phyloP scores from a whole-genome alignment of 139 green algal genomes.

The Ostreobium quekettii region DNA sequence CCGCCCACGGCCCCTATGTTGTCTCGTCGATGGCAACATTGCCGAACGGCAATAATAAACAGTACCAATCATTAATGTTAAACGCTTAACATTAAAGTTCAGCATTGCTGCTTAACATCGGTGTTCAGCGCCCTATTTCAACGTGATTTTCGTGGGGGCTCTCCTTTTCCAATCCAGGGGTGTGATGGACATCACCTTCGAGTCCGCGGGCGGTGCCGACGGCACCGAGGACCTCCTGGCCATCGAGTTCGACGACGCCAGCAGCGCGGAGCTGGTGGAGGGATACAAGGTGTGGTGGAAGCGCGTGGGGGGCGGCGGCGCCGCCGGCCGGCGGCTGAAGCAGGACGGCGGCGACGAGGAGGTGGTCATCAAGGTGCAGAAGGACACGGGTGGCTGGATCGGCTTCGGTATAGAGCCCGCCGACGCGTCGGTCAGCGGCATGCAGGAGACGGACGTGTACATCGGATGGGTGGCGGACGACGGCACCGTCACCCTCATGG shows the following conservation, averaged over 20 bases:
- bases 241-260: constrained; percentile 7
- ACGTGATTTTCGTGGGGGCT: too few species aligned
- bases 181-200: constrained; percentile 5
- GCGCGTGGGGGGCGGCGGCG: not conserved
- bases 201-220: not conserved
- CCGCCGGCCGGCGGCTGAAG: not conserved
- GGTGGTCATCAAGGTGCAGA: constrained; percentile 18
- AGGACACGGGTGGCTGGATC: constrained; percentile 11
- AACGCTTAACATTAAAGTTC: too few species aligned
- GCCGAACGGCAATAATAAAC: too few species aligned
- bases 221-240: constrained; percentile 2
- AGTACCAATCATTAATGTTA: too few species aligned
- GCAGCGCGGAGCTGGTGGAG: constrained; percentile 5
- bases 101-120: too few species aligned
- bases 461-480: constrained; percentile 14
- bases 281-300: constrained; percentile 23
- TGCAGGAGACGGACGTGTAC: constrained; percentile 22
- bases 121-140: too few species aligned
- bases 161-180: too few species aligned
- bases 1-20: too few species aligned
- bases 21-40: too few species aligned
- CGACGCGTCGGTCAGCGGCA: constrained; percentile 12
- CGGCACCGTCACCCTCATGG: constrained; percentile 13
- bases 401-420: constrained; percentile 17
- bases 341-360: not conserved